A percentile compares a stretch with the other conserved stretches of the same genome.
These are phyloP conservation scores for Umbellularia californica DNA, from an alignment of 164 flowering plant species.

Conservation along the genomic window DNA sequence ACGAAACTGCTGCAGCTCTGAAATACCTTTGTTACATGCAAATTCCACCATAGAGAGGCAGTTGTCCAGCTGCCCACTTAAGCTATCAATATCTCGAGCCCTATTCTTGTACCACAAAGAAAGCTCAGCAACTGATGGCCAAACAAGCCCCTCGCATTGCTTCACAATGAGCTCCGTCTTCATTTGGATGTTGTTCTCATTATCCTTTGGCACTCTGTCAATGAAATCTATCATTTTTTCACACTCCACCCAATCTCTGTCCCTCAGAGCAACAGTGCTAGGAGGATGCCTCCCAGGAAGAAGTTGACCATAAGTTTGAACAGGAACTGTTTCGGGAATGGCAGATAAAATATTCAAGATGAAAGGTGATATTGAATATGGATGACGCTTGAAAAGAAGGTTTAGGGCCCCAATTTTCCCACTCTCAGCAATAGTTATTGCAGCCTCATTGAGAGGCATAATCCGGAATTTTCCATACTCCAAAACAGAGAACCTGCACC, in stretches of 20 bases:
- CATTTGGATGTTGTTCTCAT: constrained; percentile 28
- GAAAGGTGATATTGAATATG: constrained; percentile 65
- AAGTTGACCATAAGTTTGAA: constrained; percentile 79
- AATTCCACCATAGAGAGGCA: constrained; percentile 66
- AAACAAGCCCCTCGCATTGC: constrained; percentile 45
- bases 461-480: constrained; percentile 73
- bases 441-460: constrained; percentile 65
- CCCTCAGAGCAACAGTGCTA: constrained; percentile 48
- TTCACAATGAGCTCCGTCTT: constrained; percentile 73
- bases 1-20: constrained; percentile 57
- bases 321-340: constrained; percentile 92
- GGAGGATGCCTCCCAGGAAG: constrained; percentile 94
- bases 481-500: constrained; percentile 76
- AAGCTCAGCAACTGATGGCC: constrained; percentile 78
- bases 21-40: constrained; percentile 71
- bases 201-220: constrained; percentile 27
- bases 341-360: constrained; percentile 71
- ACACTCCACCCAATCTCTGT: constrained; percentile 96
- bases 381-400: constrained; percentile 96
- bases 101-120: constrained; percentile 75
- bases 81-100: constrained; percentile 72
- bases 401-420: constrained; percentile 97
- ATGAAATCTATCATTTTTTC: constrained; percentile 51
- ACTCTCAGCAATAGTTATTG: constrained; percentile 68
- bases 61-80: constrained; percentile 87